A percentile compares a stretch with the other conserved stretches of the same genome.
phyloP scores from a whole-genome alignment of 2,329 filamentous ascomycete species.

The Teratosphaeria viscida region DNA sequence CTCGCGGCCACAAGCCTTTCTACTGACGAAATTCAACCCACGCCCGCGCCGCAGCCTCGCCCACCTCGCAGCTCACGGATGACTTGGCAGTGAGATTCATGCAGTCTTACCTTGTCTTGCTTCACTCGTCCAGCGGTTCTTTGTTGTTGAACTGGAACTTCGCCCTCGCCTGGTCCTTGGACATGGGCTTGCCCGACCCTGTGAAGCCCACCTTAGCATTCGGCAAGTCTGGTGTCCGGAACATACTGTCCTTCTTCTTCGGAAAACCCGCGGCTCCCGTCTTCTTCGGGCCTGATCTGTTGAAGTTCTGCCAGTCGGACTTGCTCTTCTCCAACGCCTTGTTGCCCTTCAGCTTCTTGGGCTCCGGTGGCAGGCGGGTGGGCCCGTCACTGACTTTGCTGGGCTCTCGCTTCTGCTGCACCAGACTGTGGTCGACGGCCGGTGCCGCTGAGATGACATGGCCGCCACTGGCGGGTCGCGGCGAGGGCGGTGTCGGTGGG shows the following conservation, averaged over 20 bases:
- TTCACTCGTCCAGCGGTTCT: neutral
- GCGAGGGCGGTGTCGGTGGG: slow-evolving; percentile 28
- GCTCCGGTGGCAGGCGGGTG: slow-evolving; percentile 33
- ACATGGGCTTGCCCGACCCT: slow-evolving; percentile 90
- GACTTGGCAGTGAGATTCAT: neutral
- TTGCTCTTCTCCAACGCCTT: slow-evolving; percentile 86
- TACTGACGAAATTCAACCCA: neutral
- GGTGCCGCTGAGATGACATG: slow-evolving; percentile 57
- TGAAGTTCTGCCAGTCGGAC: slow-evolving; percentile 91
- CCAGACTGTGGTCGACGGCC: slow-evolving; percentile 55
- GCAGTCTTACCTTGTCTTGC: neutral
- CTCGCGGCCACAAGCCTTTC: neutral
- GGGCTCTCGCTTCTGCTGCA: slow-evolving; percentile 51
- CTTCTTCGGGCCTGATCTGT: slow-evolving; percentile 49
- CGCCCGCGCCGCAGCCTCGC: neutral
- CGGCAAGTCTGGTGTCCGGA: slow-evolving; percentile 65
- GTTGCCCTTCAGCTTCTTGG: slow-evolving; percentile 77
- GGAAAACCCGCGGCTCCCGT: slow-evolving; percentile 7
- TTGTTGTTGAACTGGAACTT: slow-evolving; percentile 18
- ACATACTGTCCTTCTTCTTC: slow-evolving; percentile 23
- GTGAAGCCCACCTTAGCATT: slow-evolving; percentile 91
- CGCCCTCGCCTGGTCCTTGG: slow-evolving; percentile 54
- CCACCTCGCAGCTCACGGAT: neutral
- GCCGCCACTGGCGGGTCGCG: slow-evolving; percentile 30
- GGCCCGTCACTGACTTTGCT: slow-evolving; percentile 53